phyloP scores from a whole-genome alignment of 2,329 filamentous ascomycete genomes.

The Lachnellula cervina region DNA sequence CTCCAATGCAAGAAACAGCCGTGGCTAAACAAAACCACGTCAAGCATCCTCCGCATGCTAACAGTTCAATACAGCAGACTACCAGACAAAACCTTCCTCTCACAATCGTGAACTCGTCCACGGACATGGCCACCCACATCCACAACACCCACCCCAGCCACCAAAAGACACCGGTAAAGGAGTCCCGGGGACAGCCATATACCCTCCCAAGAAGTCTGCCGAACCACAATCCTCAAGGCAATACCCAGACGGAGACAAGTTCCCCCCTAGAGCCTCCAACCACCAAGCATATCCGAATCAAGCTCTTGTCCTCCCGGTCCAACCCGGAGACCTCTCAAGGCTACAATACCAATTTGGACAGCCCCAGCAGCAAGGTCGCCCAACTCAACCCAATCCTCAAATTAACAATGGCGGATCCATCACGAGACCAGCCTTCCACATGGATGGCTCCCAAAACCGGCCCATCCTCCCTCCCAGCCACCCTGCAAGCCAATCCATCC shows the following conservation, averaged over 20 bases:
- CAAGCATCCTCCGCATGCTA: not conserved
- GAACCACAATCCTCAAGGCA: not conserved
- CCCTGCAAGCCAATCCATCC: not conserved
- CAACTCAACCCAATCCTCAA: not conserved
- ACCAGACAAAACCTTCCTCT: not conserved
- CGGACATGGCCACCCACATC: not conserved
- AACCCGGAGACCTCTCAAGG: not conserved
- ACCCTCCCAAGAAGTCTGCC: not conserved
- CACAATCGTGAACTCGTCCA: not conserved
- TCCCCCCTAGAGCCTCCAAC: not conserved
- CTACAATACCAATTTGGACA: not conserved
- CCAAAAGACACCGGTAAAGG: not conserved
- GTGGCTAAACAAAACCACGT: not conserved
- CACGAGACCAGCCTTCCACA: not conserved
- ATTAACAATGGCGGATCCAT: not conserved
- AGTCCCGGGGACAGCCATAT: not conserved
- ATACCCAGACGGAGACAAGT: not conserved
- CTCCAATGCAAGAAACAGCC: not conserved
- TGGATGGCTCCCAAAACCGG: not conserved
- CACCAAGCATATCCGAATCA: not conserved
- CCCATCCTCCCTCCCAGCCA: not conserved
- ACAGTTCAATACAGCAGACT: not conserved
- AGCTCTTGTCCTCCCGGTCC: not conserved
- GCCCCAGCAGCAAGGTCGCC: not conserved
- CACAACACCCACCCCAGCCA: not conserved